Evolutionary conservation across 768 basidiomycete species (phyloP).

Genomic region (Pisolithus microcarpus): DNA sequence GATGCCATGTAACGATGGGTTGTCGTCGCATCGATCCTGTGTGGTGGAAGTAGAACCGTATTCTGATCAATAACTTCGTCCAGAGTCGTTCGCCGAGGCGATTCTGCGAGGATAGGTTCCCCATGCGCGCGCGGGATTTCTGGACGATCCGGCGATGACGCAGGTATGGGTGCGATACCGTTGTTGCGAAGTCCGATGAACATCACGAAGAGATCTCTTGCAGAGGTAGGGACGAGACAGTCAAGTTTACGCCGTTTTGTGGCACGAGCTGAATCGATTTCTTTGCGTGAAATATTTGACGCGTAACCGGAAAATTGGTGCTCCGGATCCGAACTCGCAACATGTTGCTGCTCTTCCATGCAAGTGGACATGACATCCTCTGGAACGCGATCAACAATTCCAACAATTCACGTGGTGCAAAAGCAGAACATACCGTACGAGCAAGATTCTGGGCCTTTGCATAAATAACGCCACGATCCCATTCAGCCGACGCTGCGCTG

Average conservation of each 20-base stretch:
- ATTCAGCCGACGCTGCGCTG: conserved; percentile 41
- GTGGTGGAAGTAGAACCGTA: conserved; percentile 38
- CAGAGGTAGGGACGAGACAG: conserved; percentile 16
- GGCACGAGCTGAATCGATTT: conserved; percentile 2
- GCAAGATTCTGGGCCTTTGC: conserved; percentile 76
- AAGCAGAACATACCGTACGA: conserved; percentile 46
- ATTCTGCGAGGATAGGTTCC: conserved; percentile 7
- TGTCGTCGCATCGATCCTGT: conserved; percentile 24
- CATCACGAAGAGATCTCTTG: conserved; percentile 18
- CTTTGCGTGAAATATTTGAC: neutral
- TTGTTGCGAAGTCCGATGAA: conserved; percentile 23
- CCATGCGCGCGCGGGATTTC: conserved; percentile 6
- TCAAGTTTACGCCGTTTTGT: conserved; percentile 23
- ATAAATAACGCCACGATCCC: conserved; percentile 69
- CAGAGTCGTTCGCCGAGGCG: conserved; percentile 27
- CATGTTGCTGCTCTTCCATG: neutral
- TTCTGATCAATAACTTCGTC: conserved; percentile 34
- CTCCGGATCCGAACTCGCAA: neutral
- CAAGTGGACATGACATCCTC: neutral
- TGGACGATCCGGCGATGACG: conserved; percentile 8
- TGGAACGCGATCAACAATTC: too few relatives aligned
- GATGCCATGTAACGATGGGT: conserved; percentile 65
- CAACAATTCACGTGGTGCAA: neutral
- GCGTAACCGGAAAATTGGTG: neutral
- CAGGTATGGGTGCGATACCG: conserved; percentile 1